A percentile compares a stretch with the other conserved stretches of the same genome.
Evolutionary conservation across 1,139 yeast species (phyloP).

Genomic region (Trichomonascaceae sp.): DNA sequence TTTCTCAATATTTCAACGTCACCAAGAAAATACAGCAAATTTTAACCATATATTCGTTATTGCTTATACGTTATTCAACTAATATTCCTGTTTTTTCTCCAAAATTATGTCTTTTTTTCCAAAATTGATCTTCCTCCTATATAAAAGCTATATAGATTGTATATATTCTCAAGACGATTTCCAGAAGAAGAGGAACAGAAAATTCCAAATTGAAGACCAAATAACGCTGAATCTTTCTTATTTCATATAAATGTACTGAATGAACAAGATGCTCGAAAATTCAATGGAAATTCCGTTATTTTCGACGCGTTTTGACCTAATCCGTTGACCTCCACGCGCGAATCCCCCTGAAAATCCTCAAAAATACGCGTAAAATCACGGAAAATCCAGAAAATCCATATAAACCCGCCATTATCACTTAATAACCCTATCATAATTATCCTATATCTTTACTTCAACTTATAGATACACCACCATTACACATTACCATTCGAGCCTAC

Average conservation of each 20-base stretch:
- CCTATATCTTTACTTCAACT: not conserved
- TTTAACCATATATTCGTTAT: no score
- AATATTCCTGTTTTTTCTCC: no score
- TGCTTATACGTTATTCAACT: no score
- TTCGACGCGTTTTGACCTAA: not conserved
- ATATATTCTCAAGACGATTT: not conserved
- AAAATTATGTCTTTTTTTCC: no score
- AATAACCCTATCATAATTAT: not conserved
- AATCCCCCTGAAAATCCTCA: not conserved
- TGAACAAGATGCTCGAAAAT: not conserved
- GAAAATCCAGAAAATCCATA: not conserved
- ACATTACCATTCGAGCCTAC: not conserved
- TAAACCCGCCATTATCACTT: no score
- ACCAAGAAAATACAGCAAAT: no score
- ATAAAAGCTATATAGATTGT: not conserved
- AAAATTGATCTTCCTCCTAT: not conserved
- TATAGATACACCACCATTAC: not conserved
- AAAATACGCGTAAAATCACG: no score
- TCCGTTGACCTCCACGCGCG: no score
- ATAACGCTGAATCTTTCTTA: not conserved
- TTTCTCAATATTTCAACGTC: no score
- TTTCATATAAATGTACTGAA: no score
- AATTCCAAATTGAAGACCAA: not conserved
- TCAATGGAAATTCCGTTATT: not conserved
- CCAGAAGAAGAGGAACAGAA: not conserved